These are phyloP conservation scores for Starmerella cellae DNA, from an alignment of 805 yeast genomes.

Conservation along the genomic window DNA sequence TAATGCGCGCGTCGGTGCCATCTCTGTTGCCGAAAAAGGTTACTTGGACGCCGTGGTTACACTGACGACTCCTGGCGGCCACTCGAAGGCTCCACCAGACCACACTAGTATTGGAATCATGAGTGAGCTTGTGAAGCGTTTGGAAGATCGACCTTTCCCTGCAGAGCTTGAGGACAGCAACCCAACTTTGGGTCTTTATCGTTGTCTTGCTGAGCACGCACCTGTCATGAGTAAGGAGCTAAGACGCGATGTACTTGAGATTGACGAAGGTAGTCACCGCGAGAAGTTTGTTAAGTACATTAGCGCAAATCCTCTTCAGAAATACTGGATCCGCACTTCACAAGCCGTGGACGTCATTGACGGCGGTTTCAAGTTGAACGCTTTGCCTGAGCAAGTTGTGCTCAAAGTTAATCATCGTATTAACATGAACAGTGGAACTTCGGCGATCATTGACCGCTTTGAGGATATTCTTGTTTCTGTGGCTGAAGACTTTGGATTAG, in stretches of 20 bases:
- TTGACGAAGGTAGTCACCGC: constrained; percentile 15
- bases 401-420: constrained; percentile 53
- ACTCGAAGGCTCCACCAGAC: constrained; percentile 65
- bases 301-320: constrained; percentile 14
- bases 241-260: constrained; percentile 15
- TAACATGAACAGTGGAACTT: constrained; percentile 40
- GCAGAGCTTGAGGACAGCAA: constrained; percentile 41
- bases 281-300: constrained; percentile 10
- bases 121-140: constrained; percentile 40
- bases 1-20: constrained; percentile 40
- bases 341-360: constrained; percentile 53
- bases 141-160: constrained; percentile 47
- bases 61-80: constrained; percentile 60
- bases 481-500: constrained; percentile 39
- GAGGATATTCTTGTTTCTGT: constrained; percentile 29
- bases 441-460: constrained; percentile 29
- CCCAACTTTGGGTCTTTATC: constrained; percentile 46
- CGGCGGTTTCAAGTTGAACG: constrained; percentile 68
- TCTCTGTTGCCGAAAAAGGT: constrained; percentile 54
- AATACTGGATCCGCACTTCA: constrained; percentile 43
- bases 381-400: constrained; percentile 52
- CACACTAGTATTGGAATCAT: constrained; percentile 71
- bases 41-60: constrained; percentile 38
- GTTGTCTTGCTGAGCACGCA: constrained; percentile 43
- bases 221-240: constrained; percentile 12